Evolutionary conservation across 441 rosid species (phyloP).

Genomic region (Raphanus hybrid): DNA sequence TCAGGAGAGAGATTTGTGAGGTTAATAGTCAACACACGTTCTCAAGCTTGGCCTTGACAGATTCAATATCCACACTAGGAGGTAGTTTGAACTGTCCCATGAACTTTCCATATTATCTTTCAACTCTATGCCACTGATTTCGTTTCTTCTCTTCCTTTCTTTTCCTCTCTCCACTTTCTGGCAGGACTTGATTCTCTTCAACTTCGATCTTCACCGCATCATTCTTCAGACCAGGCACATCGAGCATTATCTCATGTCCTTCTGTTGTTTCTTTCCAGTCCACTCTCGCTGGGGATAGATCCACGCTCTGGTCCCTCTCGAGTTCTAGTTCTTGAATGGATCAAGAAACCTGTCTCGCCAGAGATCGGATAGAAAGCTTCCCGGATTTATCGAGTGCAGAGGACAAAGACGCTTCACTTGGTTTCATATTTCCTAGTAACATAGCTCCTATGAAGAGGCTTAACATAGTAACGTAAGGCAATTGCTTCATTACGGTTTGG

Average conservation of each 20-base stretch:
- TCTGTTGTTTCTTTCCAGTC: slow-evolving; percentile 88
- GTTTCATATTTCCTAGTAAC: slow-evolving; percentile 34
- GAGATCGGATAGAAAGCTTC: slow-evolving; percentile 45
- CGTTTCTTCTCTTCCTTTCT: slow-evolving; percentile 67
- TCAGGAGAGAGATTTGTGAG: slow-evolving; percentile 65
- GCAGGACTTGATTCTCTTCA: slow-evolving; percentile 58
- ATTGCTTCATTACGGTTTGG: slow-evolving; percentile 12
- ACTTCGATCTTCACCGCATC: slow-evolving; percentile 78
- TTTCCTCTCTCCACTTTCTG: slow-evolving; percentile 83
- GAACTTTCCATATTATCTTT: slow-evolving; percentile 76
- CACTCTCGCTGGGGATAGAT: slow-evolving; percentile 57
- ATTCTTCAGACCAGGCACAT: slow-evolving; percentile 72
- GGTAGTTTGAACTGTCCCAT: slow-evolving; percentile 83
- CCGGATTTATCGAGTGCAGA: not conserved
- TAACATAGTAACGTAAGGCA: slow-evolving; percentile 25
- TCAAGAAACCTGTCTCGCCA: slow-evolving; percentile 53
- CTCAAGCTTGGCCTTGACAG: slow-evolving; percentile 68
- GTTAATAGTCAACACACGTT: slow-evolving; percentile 60
- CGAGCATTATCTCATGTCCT: slow-evolving; percentile 64
- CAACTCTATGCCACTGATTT: slow-evolving; percentile 81
- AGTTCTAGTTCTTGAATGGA: slow-evolving; percentile 60
- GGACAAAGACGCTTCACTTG: slow-evolving; percentile 39
- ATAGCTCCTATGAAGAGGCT: slow-evolving; percentile 28
- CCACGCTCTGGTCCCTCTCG: slow-evolving; percentile 53
- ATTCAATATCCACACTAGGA: slow-evolving; percentile 71